Evolutionary conservation across 208 protist species (phyloP).

Genomic region (Perkinsela sp.): DNA sequence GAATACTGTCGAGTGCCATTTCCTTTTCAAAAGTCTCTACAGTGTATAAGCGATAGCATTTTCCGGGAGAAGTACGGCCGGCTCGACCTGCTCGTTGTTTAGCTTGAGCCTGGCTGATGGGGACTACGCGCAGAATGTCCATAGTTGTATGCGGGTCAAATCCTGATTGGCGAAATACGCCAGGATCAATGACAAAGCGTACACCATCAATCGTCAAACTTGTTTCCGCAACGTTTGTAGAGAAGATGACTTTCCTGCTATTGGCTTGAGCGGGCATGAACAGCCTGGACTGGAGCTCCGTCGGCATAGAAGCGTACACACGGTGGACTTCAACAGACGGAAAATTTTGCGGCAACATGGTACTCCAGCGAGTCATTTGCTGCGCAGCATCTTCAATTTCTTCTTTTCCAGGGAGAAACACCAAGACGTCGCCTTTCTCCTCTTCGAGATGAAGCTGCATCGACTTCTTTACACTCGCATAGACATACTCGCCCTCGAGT

Average conservation of each 20-base stretch:
- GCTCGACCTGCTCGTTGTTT: constrained; percentile 97
- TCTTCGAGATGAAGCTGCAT: constrained; percentile 29
- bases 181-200: constrained; percentile 94
- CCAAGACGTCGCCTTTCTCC: constrained; percentile 35
- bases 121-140: constrained; percentile 82
- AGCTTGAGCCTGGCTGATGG: constrained; percentile 89
- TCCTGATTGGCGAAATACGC: constrained; percentile 92
- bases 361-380: constrained; percentile 3
- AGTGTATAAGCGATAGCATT: constrained; percentile 87
- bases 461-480: constrained; percentile 22
- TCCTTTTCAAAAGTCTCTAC: constrained; percentile 63
- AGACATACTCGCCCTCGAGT: constrained; percentile 10
- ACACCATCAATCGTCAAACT: constrained; percentile 98
- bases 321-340: constrained; percentile 15
- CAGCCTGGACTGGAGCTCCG: constrained; percentile 36
- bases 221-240: constrained; percentile 99
- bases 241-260: constrained; percentile 73
- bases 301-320: constrained; percentile 34
- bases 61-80: constrained; percentile 87
- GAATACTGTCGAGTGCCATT: constrained; percentile 73
- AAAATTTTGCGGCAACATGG: constrained; percentile 3
- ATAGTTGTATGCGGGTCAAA: constrained; percentile 79
- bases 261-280: constrained; percentile 13
- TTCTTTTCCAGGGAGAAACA: constrained; percentile 53
- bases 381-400: constrained; percentile 41